These are phyloP conservation scores for Phytophthora lateralis DNA, from an alignment of 352 stramenopile species.

Conservation along the genomic window DNA sequence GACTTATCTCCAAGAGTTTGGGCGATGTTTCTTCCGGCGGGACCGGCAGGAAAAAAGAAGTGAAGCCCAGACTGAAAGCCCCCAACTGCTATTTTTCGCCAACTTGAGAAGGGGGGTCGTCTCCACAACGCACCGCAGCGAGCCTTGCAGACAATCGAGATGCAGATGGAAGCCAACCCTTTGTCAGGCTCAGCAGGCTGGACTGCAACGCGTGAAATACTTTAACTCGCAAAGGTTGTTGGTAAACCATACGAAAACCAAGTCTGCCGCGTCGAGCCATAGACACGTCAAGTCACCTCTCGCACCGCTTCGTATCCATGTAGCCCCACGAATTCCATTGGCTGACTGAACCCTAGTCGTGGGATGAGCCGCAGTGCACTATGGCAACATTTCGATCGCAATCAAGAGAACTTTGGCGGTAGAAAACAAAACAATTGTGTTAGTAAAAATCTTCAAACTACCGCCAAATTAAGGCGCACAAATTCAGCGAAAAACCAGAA, in stretches of 20 bases:
- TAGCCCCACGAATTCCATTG: slow-evolving; percentile 22
- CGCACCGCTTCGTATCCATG: slow-evolving; percentile 30
- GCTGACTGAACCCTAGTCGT: slow-evolving; percentile 14
- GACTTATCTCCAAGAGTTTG: slow-evolving; percentile 18
- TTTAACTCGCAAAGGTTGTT: slow-evolving; percentile 1
- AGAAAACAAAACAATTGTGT: neutral
- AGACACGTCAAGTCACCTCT: slow-evolving; percentile 24
- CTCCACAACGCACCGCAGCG: neutral
- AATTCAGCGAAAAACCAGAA: neutral
- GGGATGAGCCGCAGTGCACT: slow-evolving; percentile 5
- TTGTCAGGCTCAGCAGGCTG: slow-evolving; percentile 2
- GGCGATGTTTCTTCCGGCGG: slow-evolving; percentile 18
- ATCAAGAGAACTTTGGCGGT: neutral
- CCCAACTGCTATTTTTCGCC: slow-evolving; percentile 22
- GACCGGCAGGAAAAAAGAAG: slow-evolving; percentile 36
- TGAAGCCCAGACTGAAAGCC: slow-evolving; percentile 7
- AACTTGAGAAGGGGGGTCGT: slow-evolving; percentile 7
- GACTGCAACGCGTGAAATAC: slow-evolving; percentile 28
- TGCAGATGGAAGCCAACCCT: slow-evolving; percentile 8
- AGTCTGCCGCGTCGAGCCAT: slow-evolving; percentile 7
- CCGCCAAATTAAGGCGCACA: too few species aligned
- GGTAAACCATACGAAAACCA: slow-evolving; percentile 9
- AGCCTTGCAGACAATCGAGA: neutral
- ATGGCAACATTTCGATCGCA: neutral
- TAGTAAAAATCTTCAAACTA: neutral